Base-by-base conservation (phyloP, 1,284 basidiomycete genomes). In the Naganishia sp. region DNA sequence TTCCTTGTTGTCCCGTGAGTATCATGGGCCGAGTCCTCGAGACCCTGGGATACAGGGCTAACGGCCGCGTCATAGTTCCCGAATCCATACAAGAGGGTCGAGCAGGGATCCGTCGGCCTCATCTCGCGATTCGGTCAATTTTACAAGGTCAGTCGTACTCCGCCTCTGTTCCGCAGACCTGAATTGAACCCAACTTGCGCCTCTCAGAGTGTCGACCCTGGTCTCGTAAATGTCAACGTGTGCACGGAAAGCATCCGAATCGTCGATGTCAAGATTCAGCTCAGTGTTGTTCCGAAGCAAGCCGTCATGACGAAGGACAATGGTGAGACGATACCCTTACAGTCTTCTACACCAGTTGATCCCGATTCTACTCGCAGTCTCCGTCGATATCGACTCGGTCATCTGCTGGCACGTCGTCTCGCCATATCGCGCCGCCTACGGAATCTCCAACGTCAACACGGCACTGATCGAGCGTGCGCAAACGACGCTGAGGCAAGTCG, bases 401-500 rank as follows among this genome's bases (percentile, higher is more conserved):
- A 88, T 95, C 73, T 92, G 92, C 79, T 95, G 89, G 87, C 90
- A 93, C 70, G 60, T 79, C 25, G 72, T 82, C 87, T 92, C 78
- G 83, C 85, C 77, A 28, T 94, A 94, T 82, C 88, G 92, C 59
- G 92, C 94, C 6, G 90, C 92, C 0, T 98, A 92, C 78, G 92
- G 92, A 45, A 95, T 98, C 80, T 84, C 83, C 64, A 91, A 97
- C 78, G 86, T 98, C 46, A 88, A 88, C 64, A 86, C 87, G 72
- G 93, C 94, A 0, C 86, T 98, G 69, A 84, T 90, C 67, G 94
- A 98, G 81, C 89, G 94, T 74, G 92, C 94, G 1, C 94, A 97
- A 80, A 97, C 94, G 2, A 98, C 94, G 11, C 84, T 98, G 21
- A 88, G 94, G 50, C 92, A 96, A 73, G 94, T 97, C 73, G 92